Conservation (phyloP, 2,329 filamentous ascomycete genomes). For the Mycogone perniciosa region DNA sequence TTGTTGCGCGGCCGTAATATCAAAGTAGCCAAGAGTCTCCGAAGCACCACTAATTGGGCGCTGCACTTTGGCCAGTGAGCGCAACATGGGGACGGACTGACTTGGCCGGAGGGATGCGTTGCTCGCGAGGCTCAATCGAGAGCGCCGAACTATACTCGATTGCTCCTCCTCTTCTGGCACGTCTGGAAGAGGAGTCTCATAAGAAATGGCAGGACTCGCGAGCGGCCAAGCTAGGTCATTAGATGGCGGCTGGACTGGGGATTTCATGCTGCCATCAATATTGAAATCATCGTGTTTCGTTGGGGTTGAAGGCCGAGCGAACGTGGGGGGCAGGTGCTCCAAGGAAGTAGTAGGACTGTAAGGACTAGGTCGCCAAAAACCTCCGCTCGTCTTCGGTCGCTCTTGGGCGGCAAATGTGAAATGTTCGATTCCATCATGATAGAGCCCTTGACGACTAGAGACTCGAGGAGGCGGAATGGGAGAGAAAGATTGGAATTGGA, state of each 20-base stretch:
- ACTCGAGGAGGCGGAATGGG: conserved; percentile 46
- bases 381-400: conserved; percentile 39
- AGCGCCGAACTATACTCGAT: conserved; percentile 28
- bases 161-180: conserved; percentile 60
- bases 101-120: conserved; percentile 49
- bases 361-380: conserved; percentile 40
- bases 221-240: conserved; percentile 39
- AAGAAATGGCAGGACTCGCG: conserved; percentile 22
- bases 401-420: conserved; percentile 30
- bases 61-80: conserved; percentile 36
- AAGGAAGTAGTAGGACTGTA: conserved; percentile 26
- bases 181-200: conserved; percentile 45
- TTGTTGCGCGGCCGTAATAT: conserved; percentile 32
- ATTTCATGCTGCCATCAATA: not conserved
- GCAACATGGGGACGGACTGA: conserved; percentile 49
- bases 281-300: conserved; percentile 6
- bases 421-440: conserved; percentile 35
- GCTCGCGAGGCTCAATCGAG: conserved; percentile 40
- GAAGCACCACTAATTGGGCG: conserved; percentile 44
- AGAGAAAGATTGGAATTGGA: conserved; percentile 25
- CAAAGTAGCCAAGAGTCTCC: conserved; percentile 44
- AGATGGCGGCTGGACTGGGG: conserved; percentile 14
- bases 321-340: conserved; percentile 14
- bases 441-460: conserved; percentile 49
- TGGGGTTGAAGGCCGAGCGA: conserved; percentile 5